Percentiles rank a stretch among this genome's conserved stretches.
phyloP scores from a whole-genome alignment of 2,329 filamentous ascomycete genomes.

The Penicillium vulpinum region DNA sequence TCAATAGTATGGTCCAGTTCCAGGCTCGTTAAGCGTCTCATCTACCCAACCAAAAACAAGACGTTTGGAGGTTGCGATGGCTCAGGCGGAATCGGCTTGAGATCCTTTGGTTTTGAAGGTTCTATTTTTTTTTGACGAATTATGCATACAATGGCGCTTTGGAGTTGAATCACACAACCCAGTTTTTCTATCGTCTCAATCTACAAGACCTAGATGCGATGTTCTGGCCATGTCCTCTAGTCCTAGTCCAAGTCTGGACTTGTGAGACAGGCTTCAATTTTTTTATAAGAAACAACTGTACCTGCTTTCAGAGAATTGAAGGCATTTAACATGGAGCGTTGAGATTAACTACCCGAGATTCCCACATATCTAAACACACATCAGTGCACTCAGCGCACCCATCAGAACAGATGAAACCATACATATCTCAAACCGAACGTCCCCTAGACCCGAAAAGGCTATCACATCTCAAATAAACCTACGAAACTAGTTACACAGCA shows the following conservation, averaged over 20 bases:
- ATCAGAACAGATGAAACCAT: not conserved
- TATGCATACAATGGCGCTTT: slow-evolving; percentile 37
- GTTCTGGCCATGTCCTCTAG: not conserved
- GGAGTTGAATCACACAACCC: slow-evolving; percentile 23
- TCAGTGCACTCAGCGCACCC: not conserved
- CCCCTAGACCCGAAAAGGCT: not conserved
- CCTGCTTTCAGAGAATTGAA: not conserved
- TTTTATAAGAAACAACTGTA: not conserved
- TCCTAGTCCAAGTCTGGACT: not conserved
- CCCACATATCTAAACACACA: not conserved
- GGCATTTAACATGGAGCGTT: not conserved
- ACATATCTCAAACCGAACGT: not conserved
- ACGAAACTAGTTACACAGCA: not conserved
- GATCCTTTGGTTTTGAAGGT: slow-evolving; percentile 9
- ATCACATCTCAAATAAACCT: not conserved
- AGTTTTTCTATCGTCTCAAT: not conserved
- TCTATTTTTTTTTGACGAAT: slow-evolving; percentile 19
- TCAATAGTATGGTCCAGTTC: slow-evolving; percentile 89
- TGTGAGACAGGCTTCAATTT: not conserved
- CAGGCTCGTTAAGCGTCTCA: slow-evolving; percentile 72
- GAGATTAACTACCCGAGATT: not conserved
- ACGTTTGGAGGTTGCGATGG: not conserved
- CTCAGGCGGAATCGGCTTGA: slow-evolving; percentile 6
- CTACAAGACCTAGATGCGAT: slow-evolving; percentile 1
- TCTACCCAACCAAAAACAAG: not conserved